Evolutionary conservation across 345 rosid genomes (phyloP).

Genomic region (Citrus maxima): DNA sequence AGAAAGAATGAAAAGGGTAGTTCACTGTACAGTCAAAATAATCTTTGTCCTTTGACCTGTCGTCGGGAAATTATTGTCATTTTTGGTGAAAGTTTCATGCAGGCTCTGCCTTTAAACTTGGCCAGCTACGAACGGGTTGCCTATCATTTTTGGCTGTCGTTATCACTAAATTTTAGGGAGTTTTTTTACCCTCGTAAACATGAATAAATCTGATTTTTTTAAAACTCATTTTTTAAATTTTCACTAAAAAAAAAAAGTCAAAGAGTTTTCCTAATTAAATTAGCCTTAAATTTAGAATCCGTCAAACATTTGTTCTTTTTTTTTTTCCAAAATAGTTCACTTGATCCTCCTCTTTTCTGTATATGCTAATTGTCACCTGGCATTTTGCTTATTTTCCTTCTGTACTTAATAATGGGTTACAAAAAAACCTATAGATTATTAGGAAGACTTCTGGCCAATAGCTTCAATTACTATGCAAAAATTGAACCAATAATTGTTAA

Average conservation of each 20-base stretch:
- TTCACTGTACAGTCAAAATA: too few species aligned
- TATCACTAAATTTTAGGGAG: background rate
- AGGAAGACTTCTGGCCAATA: too few species aligned
- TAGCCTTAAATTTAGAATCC: background rate
- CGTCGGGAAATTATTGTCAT: background rate
- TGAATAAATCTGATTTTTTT: background rate
- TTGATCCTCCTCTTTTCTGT: background rate
- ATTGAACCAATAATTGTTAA: background rate
- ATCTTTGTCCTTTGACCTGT: background rate
- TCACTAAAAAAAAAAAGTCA: background rate
- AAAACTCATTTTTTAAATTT: background rate
- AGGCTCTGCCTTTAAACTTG: background rate
- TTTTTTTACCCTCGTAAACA: background rate
- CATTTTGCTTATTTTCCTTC: background rate
- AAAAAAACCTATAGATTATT: too few species aligned
- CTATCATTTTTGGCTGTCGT: background rate
- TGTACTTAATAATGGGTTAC: background rate
- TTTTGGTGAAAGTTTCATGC: background rate
- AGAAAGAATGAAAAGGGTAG: background rate
- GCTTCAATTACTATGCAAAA: background rate
- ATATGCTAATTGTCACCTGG: background rate
- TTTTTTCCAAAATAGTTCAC: background rate
- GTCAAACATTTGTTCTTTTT: background rate
- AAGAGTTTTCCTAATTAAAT: background rate
- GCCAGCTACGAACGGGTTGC: background rate